Base-by-base conservation (phyloP, 83 land plant genomes). In the Picea abies region DNA sequence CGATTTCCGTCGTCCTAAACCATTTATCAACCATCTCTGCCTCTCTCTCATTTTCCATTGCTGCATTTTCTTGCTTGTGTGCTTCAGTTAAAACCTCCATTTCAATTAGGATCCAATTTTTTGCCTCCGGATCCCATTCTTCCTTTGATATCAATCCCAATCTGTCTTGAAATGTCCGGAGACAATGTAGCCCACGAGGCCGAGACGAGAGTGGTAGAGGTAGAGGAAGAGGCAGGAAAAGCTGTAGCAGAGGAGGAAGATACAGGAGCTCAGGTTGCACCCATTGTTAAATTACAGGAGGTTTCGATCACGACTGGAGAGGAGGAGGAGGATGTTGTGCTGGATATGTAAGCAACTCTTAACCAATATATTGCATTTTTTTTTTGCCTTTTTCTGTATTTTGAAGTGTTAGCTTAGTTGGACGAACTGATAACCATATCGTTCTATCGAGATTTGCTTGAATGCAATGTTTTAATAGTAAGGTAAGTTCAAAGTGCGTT, bases 271-370 rank as follows among this genome's bases (percentile, higher is more conserved):
- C 87, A 90, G 76, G 82, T 95, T 65, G 96, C 94, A 19, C 97
- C 97, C 41, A 95, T 95, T 80, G 91, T 95, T 64, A 83, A 78
- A 79, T 91, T 95, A 76, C 90, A 92, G 86, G 97, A 91, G 64
- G 98, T 94, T 66, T 87, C 93, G 32, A 87, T 94, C 79, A 88
- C 88, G 76, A 94, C 98, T 84, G 98, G 98, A 68, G 98, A 96
- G 81, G 98, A 96, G 83, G 84, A 94, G 20, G 98, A 96, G 77
- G 93, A 92, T 9, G 89, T 87, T 7, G 82, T 95, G 22, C 86
- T 94, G 72, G 95, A 94, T 83, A 83, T 90, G 97, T 94, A 85
- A 83, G 90, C 10, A 39, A 39, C 8, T 71, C 6, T 49, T 22
- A 23, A n/a, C 25, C 2, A 22, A 4, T 58, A 16, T 20, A 77